Evolutionary conservation across 2,329 filamentous ascomycete genomes (phyloP), one percentile per base, ranked within the genome.

Genomic region (Cladobotryum protrusum): DNA sequence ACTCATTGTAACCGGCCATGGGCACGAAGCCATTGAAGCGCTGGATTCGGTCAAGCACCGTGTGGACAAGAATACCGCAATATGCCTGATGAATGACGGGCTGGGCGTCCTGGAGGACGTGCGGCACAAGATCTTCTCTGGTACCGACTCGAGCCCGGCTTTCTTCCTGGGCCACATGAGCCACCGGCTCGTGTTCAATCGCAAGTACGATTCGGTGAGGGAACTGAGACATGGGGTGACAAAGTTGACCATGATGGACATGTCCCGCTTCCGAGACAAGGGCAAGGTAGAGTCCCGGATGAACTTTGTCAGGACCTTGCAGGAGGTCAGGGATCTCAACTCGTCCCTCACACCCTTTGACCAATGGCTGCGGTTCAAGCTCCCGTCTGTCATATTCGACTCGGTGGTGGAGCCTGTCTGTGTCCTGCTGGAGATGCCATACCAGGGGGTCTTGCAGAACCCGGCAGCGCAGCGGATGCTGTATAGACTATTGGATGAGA

Each of bases 101-200:
- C 80, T 97, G 67, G 92, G 93, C 1, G 72, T 89, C 2, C 74
- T 89, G n/a, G 90, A 97, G 44, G 78, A 83, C 44, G 76, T 96
- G 37, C 89, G 89, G 59, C 68, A 76, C 33, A 67, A 77, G 11
- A 66, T 95, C 24, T 96, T 96, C 57, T 76, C 80, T 0, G 78
- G 91, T 53, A 74, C 79, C 0, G 64, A 69, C 1, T 73, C 70
- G 1, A 47, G 14, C 20, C 93, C 93, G 2, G 81, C 80, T 49
- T 96, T 95, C 59, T 75, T 96, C 52, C 64, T 90, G 24, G 89
- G 87, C 8, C 75, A 82, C 50, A 72, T 77, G 64, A 71, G 66
- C n/a, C 71, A 78, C 52, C 66, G 69, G 0, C 54, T 84, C 4
- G 67, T 58, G 3, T 68, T 71, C 45, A 66, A 75, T 52, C 67